These are phyloP conservation scores for Triticum monococcum DNA, from an alignment of 176 grass and related monocot genomes.

Conservation along the genomic window DNA sequence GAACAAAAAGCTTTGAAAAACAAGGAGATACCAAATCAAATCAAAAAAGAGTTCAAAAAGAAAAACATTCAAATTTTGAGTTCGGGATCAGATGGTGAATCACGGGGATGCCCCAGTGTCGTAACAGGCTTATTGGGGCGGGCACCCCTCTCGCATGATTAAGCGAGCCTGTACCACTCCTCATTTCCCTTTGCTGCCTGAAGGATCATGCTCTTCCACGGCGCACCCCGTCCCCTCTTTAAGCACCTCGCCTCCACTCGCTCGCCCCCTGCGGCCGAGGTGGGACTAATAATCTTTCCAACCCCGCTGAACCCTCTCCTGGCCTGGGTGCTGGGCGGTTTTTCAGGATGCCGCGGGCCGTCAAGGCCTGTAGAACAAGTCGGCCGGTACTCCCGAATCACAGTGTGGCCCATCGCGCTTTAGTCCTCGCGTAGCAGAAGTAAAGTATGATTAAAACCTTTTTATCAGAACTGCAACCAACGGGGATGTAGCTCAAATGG, in stretches of 20 bases:
- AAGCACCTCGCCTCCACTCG: neutral
- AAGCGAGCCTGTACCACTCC: neutral
- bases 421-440: too few relatives aligned
- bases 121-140: neutral
- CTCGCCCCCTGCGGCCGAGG: neutral
- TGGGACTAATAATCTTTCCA: too few relatives aligned
- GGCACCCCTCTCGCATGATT: neutral
- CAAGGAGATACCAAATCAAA: too few relatives aligned
- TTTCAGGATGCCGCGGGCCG: too few relatives aligned
- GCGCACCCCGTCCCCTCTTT: neutral
- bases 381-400: too few relatives aligned
- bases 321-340: too few relatives aligned
- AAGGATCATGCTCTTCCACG: neutral
- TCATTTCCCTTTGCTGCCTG: neutral
- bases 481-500: slow-evolving; percentile 82
- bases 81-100: neutral
- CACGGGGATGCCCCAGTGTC: neutral
- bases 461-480: too few relatives aligned
- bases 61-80: neutral
- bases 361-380: too few relatives aligned
- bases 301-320: too few relatives aligned
- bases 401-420: too few relatives aligned
- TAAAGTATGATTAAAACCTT: too few relatives aligned
- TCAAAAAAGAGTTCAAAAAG: neutral
- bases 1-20: too few relatives aligned